Evolutionary conservation across 169 alveolate species (phyloP), one percentile per base, ranked within the genome.

Genomic region (Cryptosporidium parvum): DNA sequence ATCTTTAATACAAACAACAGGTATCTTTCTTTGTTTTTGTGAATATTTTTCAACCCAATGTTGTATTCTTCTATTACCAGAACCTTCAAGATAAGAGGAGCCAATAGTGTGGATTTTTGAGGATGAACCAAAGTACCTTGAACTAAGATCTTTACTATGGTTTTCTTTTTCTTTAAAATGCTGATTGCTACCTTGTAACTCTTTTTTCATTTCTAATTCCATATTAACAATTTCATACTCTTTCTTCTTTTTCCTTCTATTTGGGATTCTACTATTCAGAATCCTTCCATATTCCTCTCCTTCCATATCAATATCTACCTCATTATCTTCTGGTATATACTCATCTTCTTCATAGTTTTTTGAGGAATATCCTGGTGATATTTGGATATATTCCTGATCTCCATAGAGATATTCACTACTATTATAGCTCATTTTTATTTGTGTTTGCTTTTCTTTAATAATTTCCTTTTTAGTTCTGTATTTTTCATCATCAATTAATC

Each of bases 1-100:
- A 48, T 80, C 89, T 62, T 80, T 80, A 44, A 80, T 80, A 65
- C 89, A 80, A 9, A 80, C 75, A 42, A 80, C 89, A 8, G 68
- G 73, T 31, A 80, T 80, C 70, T 44, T 80, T 80, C 80, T 80
- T 16, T 80, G 89, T 45, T 80, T 80, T 31, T 80, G 89, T 8
- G 75, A 80, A 39, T 80, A 80, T 14, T 59, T 80, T 48, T 80
- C 89, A 29, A 80, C 68, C 89, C 89, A 80, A 18, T 59, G 44
- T 48, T 29, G 67, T n/a, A 29, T 80, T 45, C 37, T 70, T 62
- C 44, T 75, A 3, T 6, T 18, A 3, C 29, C 72, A 31, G 72
- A 21, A 65, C 44, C 42, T 8, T 65, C 72, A 7, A 65, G 51
- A n/a, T 21, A 37, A 37, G 72, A 35, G 2, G 48, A n/a, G 3